Conservation (phyloP, 129 eudicot genomes). For the sunflower (Helianthus annuus) region HanXRQr2.0-SUNRISE NC_035433.2:73787117-73787616, state of each 20-base stretch:
- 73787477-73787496: constrained; percentile 78
- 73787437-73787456: constrained; percentile 95
- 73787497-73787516: constrained; percentile 81
- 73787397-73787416: constrained; percentile 67
- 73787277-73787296: constrained; percentile 5
- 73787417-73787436: constrained; percentile 91
- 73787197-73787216: not conserved
- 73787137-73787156: too few species aligned
- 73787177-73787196: not conserved
- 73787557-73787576: constrained; percentile 25
- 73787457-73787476: constrained; percentile 89
- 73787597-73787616: not conserved
- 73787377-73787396: constrained; percentile 95
- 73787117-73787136: too few species aligned
- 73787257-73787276: not conserved
- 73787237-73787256: not conserved
- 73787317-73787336: constrained; percentile 13
- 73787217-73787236: not conserved
- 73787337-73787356: constrained; percentile 92
- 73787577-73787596: not conserved
- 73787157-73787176: too few species aligned
- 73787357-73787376: constrained; percentile 97
- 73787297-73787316: not conserved
- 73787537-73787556: constrained; percentile 92
- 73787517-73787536: constrained; percentile 75